phyloP scores from a whole-genome alignment of 768 basidiomycete genomes.

The Fomitopsis serialis region DNA sequence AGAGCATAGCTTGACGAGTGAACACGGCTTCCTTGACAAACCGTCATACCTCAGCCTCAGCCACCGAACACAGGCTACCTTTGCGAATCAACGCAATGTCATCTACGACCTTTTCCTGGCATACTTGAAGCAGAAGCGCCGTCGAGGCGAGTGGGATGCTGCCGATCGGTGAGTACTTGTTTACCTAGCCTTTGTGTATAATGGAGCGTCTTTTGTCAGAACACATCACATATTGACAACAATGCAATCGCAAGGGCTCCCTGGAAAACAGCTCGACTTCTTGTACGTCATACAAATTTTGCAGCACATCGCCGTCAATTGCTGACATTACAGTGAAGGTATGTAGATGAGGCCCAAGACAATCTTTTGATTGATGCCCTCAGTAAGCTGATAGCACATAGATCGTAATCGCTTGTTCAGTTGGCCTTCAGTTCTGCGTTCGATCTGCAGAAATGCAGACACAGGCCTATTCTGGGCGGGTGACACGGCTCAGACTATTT shows the following conservation, averaged over 20 bases:
- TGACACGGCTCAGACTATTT: constrained; percentile 76
- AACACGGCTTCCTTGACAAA: constrained; percentile 36
- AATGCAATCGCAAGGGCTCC: constrained; percentile 26
- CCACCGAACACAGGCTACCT: constrained; percentile 46
- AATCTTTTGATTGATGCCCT: constrained; percentile 61
- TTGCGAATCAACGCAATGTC: constrained; percentile 40
- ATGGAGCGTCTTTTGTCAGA: too few species aligned
- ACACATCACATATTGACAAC: constrained; percentile 44
- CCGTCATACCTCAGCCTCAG: constrained; percentile 43
- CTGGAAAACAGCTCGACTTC: constrained; percentile 45
- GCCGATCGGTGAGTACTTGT: constrained; percentile 58
- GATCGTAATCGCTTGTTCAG: background rate
- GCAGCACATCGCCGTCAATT: background rate
- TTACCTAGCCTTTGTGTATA: too few species aligned
- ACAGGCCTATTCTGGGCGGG: constrained; percentile 28
- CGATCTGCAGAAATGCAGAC: background rate
- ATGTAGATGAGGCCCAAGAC: constrained; percentile 67
- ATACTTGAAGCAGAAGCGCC: constrained; percentile 44
- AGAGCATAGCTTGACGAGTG: constrained; percentile 37
- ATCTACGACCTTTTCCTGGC: constrained; percentile 50
- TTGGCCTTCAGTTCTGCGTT: background rate
- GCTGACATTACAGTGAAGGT: constrained; percentile 35
- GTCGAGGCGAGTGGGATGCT: constrained; percentile 44
- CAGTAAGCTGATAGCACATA: constrained; percentile 25
- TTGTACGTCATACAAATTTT: constrained; percentile 35